phyloP scores from a whole-genome alignment of 2,329 filamentous ascomycete species.

The Ophiostoma himal-ulmi region DNA sequence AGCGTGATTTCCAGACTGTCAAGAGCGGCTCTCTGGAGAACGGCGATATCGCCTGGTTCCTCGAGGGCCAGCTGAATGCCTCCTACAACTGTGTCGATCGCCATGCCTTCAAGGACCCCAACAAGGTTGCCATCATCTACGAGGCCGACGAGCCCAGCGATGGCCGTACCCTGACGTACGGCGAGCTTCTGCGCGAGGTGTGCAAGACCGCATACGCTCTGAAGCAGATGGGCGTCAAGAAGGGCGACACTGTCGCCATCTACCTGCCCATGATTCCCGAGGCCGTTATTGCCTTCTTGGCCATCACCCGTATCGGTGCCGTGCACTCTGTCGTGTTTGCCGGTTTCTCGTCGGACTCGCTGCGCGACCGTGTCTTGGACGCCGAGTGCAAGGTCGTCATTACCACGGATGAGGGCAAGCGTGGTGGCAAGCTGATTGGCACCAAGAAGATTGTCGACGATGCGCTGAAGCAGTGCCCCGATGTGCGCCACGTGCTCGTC shows the following conservation, averaged over 20 bases:
- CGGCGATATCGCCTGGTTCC: slow-evolving; percentile 90
- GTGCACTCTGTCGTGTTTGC: slow-evolving; percentile 97
- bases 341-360: slow-evolving; percentile 92
- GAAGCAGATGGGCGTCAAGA: slow-evolving; percentile 92
- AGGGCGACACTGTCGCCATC: slow-evolving; percentile 94
- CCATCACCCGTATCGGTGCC: slow-evolving; percentile 85
- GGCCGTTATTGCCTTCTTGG: slow-evolving; percentile 83
- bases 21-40: slow-evolving; percentile 66
- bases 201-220: slow-evolving; percentile 80
- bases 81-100: slow-evolving; percentile 97
- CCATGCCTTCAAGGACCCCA: slow-evolving; percentile 88
- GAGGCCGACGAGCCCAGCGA: slow-evolving; percentile 88
- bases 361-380: slow-evolving; percentile 90
- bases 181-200: slow-evolving; percentile 87
- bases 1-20: slow-evolving; percentile 86
- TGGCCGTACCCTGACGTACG: slow-evolving; percentile 85
- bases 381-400: slow-evolving; percentile 90
- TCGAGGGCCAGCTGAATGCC: slow-evolving; percentile 88
- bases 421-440: slow-evolving; percentile 92
- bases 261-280: slow-evolving; percentile 99
- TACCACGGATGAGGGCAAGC: slow-evolving; percentile 95
- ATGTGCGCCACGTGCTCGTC: slow-evolving; percentile 78
- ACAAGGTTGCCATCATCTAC: slow-evolving; percentile 96
- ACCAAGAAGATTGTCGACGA: slow-evolving; percentile 99
- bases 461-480: slow-evolving; percentile 90